Conservation (phyloP, 2,329 filamentous ascomycete genomes). For the Fusarium papillatum region DNA sequence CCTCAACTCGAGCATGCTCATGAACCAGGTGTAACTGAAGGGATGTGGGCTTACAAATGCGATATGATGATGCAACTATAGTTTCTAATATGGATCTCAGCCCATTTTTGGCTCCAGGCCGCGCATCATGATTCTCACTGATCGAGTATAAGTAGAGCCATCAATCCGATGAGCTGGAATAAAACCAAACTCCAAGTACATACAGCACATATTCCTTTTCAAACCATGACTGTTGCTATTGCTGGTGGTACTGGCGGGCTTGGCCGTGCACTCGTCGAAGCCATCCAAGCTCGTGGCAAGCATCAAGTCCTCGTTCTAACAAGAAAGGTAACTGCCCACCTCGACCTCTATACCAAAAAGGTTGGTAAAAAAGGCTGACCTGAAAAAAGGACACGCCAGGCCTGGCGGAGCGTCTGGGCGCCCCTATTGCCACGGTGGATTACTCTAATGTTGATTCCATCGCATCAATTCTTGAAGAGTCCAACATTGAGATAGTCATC, state of each 20-base stretch:
- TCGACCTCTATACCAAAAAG: neutral
- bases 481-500: constrained; percentile 60
- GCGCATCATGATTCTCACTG: neutral
- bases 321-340: constrained; percentile 47
- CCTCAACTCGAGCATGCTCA: too few relatives aligned
- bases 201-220: neutral
- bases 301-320: constrained; percentile 57
- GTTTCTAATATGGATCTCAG: neutral
- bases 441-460: constrained; percentile 44
- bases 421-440: constrained; percentile 40
- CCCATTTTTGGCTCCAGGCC: neutral
- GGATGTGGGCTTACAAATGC: neutral
- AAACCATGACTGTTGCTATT: neutral
- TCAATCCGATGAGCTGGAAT: neutral
- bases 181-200: neutral
- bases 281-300: constrained; percentile 45
- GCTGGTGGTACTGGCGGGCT: neutral
- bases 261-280: neutral
- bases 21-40: neutral
- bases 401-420: constrained; percentile 24
- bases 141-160: neutral
- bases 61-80: neutral
- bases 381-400: constrained; percentile 1
- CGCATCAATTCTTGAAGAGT: constrained; percentile 40
- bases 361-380: neutral